These are phyloP conservation scores for Rubus parviflorus DNA, from an alignment of 306 rosid genomes.

Conservation along the genomic window DNA sequence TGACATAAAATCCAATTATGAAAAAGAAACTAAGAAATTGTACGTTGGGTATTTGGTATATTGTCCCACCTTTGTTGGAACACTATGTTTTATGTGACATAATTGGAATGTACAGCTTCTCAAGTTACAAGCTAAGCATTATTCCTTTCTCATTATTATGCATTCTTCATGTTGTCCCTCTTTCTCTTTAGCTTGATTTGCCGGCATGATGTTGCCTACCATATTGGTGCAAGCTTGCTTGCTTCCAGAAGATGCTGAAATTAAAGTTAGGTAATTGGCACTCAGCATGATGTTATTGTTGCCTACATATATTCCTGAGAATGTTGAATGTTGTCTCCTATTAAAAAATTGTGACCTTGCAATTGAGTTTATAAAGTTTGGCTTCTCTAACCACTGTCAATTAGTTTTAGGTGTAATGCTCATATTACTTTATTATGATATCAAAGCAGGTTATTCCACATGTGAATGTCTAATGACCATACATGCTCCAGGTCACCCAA, in stretches of 20 bases:
- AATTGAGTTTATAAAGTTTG: too few species aligned
- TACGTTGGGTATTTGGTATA: background rate
- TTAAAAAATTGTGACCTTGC: too few species aligned
- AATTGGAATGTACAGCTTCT: background rate
- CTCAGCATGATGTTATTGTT: background rate
- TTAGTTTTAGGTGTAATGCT: too few species aligned
- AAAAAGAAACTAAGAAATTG: background rate
- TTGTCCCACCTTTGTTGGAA: background rate
- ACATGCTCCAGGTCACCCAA: too few species aligned
- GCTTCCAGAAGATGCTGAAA: background rate
- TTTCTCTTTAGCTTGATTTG: conserved; percentile 11
- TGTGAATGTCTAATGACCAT: too few species aligned
- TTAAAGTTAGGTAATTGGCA: background rate
- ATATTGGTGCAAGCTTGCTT: background rate
- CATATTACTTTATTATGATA: too few species aligned
- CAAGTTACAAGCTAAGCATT: background rate
- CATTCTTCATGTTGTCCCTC: background rate
- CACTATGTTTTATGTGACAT: background rate
- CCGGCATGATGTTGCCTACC: conserved; percentile 5
- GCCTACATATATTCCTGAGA: too few species aligned
- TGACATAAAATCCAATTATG: background rate
- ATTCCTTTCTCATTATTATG: background rate
- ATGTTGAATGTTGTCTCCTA: too few species aligned
- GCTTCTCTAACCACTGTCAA: too few species aligned
- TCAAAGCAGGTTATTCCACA: too few species aligned